These are phyloP conservation scores for Trypanosoma brucei DNA, from an alignment of 208 protist species.

Conservation along the genomic window DNA sequence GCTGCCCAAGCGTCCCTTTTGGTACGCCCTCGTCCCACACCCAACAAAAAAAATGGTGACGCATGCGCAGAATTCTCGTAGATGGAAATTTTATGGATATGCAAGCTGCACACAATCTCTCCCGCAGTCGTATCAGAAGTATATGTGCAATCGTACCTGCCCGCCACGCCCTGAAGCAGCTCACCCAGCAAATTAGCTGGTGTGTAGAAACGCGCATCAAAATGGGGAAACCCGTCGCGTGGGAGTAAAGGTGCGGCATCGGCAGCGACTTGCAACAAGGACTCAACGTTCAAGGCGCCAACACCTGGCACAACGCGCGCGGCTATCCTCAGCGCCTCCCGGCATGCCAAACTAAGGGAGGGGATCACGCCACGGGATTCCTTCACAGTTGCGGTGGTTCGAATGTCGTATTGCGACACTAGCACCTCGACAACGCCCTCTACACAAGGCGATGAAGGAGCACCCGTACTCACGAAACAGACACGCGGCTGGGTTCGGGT, in stretches of 20 bases:
- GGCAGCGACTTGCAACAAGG: constrained; percentile 15
- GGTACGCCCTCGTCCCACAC: constrained; percentile 38
- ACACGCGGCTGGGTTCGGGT: constrained; percentile 1
- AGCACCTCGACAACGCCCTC: constrained; percentile 25
- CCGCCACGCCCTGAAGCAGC: constrained; percentile 46
- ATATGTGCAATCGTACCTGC: constrained; percentile 59
- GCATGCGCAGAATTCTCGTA: constrained; percentile 13
- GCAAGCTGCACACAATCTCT: constrained; percentile 21
- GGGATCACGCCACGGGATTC: constrained; percentile 15
- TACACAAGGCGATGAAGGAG: constrained; percentile 4
- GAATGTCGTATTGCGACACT: constrained; percentile 10
- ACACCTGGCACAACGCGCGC: background rate
- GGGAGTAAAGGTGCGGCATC: constrained; percentile 20
- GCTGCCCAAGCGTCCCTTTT: constrained; percentile 51
- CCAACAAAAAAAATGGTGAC: constrained; percentile 27
- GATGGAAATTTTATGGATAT: constrained; percentile 12
- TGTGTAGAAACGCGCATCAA: constrained; percentile 43
- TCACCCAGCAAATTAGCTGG: constrained; percentile 51
- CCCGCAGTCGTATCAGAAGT: constrained; percentile 12
- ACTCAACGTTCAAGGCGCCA: background rate
- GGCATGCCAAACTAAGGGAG: constrained; percentile 7
- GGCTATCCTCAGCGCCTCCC: constrained; percentile 2
- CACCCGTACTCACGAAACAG: constrained; percentile 15
- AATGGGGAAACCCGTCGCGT: constrained; percentile 46
- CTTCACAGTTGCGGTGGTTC: constrained; percentile 9